Evolutionary conservation across 2,329 filamentous ascomycete species (phyloP).

Genomic region (Scorias spongiosa): DNA sequence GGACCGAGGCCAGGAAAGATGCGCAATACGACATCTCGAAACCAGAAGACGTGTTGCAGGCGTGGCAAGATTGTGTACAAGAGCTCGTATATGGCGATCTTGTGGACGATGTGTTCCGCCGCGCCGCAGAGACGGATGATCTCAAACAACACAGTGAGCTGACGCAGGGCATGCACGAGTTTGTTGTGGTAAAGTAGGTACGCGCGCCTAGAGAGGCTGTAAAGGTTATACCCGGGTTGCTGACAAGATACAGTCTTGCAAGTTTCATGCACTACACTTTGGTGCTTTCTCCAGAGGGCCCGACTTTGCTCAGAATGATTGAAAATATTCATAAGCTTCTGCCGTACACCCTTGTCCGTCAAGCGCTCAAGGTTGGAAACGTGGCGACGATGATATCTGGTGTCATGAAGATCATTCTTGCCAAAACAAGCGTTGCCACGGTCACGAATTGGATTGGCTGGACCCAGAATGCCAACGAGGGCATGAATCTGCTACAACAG

Average conservation of each 20-base stretch:
- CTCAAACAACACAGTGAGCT: constrained; percentile 48
- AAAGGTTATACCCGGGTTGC: neutral
- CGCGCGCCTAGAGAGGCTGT: constrained; percentile 1
- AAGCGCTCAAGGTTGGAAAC: constrained; percentile 62
- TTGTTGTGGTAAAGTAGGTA: constrained; percentile 53
- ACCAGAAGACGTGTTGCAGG: constrained; percentile 43
- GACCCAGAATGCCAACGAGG: constrained; percentile 55
- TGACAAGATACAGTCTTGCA: constrained; percentile 40
- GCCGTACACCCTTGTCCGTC: constrained; percentile 56
- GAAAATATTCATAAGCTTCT: constrained; percentile 55
- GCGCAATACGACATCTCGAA: constrained; percentile 42
- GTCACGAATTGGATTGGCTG: constrained; percentile 68
- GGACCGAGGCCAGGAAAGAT: constrained; percentile 17
- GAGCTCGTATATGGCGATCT: constrained; percentile 53
- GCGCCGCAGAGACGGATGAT: constrained; percentile 43
- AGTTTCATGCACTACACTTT: constrained; percentile 61
- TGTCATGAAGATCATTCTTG: constrained; percentile 55
- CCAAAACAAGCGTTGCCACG: constrained; percentile 61
- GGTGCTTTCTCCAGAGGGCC: constrained; percentile 58
- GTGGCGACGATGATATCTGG: constrained; percentile 68
- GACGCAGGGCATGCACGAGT: constrained; percentile 50
- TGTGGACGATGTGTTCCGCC: constrained; percentile 48
- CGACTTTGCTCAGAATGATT: constrained; percentile 55
- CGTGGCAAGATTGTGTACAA: constrained; percentile 53
- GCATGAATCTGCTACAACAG: constrained; percentile 65